Evolutionary conservation across 83 land plant genomes (phyloP).

Genomic region (Diphasiastrum complanatum): DNA sequence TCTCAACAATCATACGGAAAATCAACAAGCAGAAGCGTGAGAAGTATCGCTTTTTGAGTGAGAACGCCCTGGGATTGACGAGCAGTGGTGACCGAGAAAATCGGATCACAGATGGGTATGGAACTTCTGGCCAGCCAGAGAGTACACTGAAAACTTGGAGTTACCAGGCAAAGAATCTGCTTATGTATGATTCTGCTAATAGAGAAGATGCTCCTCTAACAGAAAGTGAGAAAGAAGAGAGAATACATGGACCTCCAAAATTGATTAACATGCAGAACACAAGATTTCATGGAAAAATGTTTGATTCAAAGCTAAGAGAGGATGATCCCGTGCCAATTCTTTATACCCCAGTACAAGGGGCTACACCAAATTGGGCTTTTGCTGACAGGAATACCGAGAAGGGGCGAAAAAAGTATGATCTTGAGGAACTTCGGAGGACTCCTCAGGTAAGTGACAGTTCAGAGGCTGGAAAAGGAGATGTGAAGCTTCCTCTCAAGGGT

Average conservation of each 20-base stretch:
- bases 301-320: slow-evolving; percentile 51
- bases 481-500: no score
- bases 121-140: slow-evolving; percentile 87
- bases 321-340: slow-evolving; percentile 56
- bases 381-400: slow-evolving; percentile 59
- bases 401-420: slow-evolving; percentile 60
- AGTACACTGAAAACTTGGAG: slow-evolving; percentile 80
- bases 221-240: slow-evolving; percentile 57
- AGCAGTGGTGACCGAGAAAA: slow-evolving; percentile 11
- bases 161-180: slow-evolving; percentile 69
- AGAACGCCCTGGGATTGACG: slow-evolving; percentile 25
- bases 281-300: slow-evolving; percentile 67
- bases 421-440: slow-evolving; percentile 83
- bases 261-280: slow-evolving; percentile 56
- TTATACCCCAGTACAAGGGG: slow-evolving; percentile 71
- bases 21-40: slow-evolving; percentile 72
- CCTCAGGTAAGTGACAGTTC: slow-evolving; percentile 50
- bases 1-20: slow-evolving; percentile 61
- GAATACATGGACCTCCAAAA: slow-evolving; percentile 62
- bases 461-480: slow-evolving; percentile 31
- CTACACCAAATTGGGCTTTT: slow-evolving; percentile 66
- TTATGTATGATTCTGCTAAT: slow-evolving; percentile 83
- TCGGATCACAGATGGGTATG: slow-evolving; percentile 71
- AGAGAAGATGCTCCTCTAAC: slow-evolving; percentile 72
- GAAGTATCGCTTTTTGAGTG: slow-evolving; percentile 39